phyloP scores from a whole-genome alignment of 257 asterid genomes.

The Forsythia viridissima region DNA sequence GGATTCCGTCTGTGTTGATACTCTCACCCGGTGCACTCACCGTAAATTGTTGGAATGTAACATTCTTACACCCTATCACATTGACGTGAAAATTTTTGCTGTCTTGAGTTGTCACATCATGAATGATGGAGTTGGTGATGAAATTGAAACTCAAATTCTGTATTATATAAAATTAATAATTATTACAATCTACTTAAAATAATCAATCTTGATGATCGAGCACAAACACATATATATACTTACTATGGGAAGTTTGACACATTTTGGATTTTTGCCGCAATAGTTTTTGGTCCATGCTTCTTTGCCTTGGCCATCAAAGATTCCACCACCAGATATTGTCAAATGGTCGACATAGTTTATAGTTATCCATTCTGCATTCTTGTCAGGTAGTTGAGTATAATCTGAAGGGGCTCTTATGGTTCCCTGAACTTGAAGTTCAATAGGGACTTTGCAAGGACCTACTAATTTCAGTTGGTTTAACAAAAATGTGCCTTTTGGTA shows the following conservation, averaged over 20 bases:
- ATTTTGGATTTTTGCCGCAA: conserved; percentile 30
- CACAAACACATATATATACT: background rate
- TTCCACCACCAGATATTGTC: conserved; percentile 49
- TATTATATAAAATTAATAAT: background rate
- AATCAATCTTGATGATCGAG: background rate
- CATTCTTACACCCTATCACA: conserved; percentile 34
- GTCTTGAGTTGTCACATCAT: conserved; percentile 40
- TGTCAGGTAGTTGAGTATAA: conserved; percentile 19
- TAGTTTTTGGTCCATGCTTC: conserved; percentile 46
- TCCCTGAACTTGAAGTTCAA: conserved; percentile 42
- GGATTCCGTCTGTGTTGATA: conserved; percentile 53
- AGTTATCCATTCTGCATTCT: conserved; percentile 41
- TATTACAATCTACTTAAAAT: background rate
- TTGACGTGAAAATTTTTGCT: conserved; percentile 44
- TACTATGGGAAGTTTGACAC: conserved; percentile 42
- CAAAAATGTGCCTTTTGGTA: conserved; percentile 38
- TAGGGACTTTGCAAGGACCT: background rate
- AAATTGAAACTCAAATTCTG: conserved; percentile 44
- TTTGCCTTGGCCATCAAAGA: conserved; percentile 47
- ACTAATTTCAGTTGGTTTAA: conserved; percentile 26
- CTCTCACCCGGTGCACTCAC: conserved; percentile 36
- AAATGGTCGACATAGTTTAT: conserved; percentile 36
- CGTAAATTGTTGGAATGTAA: conserved; percentile 27
- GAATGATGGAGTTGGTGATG: conserved; percentile 32
- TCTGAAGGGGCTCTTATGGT: conserved; percentile 36